Percentiles rank a stretch among this genome's conserved stretches.
These are phyloP conservation scores for Pythium periplocum DNA, from an alignment of 352 stramenopile genomes.

Conservation along the genomic window DNA sequence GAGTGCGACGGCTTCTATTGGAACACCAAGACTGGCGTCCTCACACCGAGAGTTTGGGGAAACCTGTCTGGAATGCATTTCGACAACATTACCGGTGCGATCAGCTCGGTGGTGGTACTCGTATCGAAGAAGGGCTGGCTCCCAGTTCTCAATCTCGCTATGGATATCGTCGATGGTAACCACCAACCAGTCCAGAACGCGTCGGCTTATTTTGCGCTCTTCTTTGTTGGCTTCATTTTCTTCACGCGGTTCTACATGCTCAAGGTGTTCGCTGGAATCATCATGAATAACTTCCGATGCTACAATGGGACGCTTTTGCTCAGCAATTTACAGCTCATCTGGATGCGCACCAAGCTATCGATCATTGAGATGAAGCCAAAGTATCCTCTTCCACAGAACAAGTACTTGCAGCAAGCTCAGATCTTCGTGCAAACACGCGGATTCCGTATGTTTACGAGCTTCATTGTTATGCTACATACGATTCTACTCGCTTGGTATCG, in stretches of 20 bases:
- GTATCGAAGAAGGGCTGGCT: slow-evolving; percentile 86
- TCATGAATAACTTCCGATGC: slow-evolving; percentile 85
- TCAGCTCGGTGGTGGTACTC: slow-evolving; percentile 73
- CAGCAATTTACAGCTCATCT: slow-evolving; percentile 74
- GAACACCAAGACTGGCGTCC: slow-evolving; percentile 37
- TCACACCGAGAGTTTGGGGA: slow-evolving; percentile 75
- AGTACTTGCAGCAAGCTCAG: slow-evolving; percentile 49
- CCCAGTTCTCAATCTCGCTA: slow-evolving; percentile 74
- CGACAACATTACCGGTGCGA: slow-evolving; percentile 73
- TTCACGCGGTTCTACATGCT: slow-evolving; percentile 74
- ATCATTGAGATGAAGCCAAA: slow-evolving; percentile 65
- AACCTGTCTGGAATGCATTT: slow-evolving; percentile 78
- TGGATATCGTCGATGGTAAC: slow-evolving; percentile 71
- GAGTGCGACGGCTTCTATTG: slow-evolving; percentile 70
- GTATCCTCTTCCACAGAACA: slow-evolving; percentile 64
- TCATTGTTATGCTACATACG: slow-evolving; percentile 61
- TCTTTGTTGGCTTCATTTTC: slow-evolving; percentile 81
- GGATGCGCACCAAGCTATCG: slow-evolving; percentile 60
- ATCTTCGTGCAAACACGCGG: slow-evolving; percentile 58
- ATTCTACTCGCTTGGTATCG: slow-evolving; percentile 70
- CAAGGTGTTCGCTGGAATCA: slow-evolving; percentile 73
- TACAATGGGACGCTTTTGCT: slow-evolving; percentile 79
- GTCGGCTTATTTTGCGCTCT: slow-evolving; percentile 73
- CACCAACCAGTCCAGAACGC: slow-evolving; percentile 67
- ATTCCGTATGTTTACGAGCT: slow-evolving; percentile 62